Evolutionary conservation across 768 basidiomycete genomes (phyloP).

Genomic region (Kwoniella shandongensis): DNA sequence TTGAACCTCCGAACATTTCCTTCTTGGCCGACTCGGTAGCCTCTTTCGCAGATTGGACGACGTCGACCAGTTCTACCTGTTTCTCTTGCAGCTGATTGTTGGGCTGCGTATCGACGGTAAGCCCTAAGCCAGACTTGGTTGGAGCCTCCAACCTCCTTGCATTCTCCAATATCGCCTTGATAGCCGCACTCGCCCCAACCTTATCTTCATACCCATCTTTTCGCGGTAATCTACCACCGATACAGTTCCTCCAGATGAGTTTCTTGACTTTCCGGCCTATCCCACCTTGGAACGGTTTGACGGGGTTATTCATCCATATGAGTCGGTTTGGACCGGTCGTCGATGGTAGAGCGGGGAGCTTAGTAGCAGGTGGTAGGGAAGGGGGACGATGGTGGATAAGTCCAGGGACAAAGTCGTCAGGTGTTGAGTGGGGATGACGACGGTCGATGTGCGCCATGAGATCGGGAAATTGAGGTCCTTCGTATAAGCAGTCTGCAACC

Average conservation of each 20-base stretch:
- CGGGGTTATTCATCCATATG: not conserved
- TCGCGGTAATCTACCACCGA: constrained; percentile 20
- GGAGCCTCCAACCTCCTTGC: constrained; percentile 9
- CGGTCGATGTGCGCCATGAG: constrained; percentile 44
- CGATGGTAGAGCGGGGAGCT: no score
- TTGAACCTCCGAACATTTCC: constrained; percentile 6
- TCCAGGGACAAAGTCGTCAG: constrained; percentile 46
- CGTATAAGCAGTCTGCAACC: constrained; percentile 37
- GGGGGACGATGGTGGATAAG: constrained; percentile 35
- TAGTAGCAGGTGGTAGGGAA: constrained; percentile 1
- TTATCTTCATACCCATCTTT: constrained; percentile 25
- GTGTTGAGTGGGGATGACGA: constrained; percentile 36
- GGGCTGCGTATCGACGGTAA: not conserved
- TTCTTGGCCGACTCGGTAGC: constrained; percentile 13
- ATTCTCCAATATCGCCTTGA: constrained; percentile 33
- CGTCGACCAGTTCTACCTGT: constrained; percentile 10
- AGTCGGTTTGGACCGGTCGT: not conserved
- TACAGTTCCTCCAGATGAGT: constrained; percentile 19
- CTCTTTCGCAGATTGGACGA: constrained; percentile 4
- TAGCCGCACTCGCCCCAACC: constrained; percentile 33
- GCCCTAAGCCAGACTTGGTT: not conserved
- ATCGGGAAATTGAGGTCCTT: constrained; percentile 33
- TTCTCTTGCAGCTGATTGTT: not conserved
- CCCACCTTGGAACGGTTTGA: not conserved
- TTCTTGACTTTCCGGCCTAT: not conserved